Base-by-base conservation (phyloP, 1,284 basidiomycete species). In the Tilletia caries region DNA sequence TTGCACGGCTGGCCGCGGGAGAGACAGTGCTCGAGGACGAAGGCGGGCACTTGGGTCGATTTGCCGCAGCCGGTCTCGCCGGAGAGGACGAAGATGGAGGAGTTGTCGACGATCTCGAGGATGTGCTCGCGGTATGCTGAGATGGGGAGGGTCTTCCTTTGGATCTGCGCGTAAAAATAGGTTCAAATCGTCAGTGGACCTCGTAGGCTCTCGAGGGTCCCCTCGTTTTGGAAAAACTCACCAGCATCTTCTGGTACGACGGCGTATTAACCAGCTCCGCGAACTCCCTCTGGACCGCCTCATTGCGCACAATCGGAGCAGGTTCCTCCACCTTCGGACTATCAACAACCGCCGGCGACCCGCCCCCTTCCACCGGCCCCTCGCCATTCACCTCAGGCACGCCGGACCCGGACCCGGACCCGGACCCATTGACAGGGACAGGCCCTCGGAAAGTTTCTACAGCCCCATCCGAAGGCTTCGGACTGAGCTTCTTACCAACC, bases 1-100 rank as follows among this genome's bases (percentile, higher is more conserved):
- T 91, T 95, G 86, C 94, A 97, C 65, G 89, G 87, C 75, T 88
- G 88, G 23, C 95, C 95, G 70, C 88, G 88, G 4, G 90, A 88
- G 20, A 98, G 88, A 67, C 92, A 90, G 80, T 96, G 89, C 83
- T 99, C 96, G 10, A 99, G 87, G 71, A 98, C 91, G 85, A 93
- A 98, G 0, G 92, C 88, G 0, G 96, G 96, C 2, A 98, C 88
- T 85, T 98, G 96, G 0, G 96, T 98, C 1, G 95, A 97, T 85
- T 99, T 99, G 18, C 95, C 96, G 79, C 94, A 99, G 76, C 96
- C 96, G 3, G 96, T 99, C 85, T 98, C 96, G 58, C 96, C 96
- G 78, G 93, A 95, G 0, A 99, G 86, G 0, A 98, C 94, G 48
- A 98, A 86, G 20, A 97, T 88, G 79, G 96, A 95, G 4, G 90